phyloP scores from a whole-genome alignment of 2,329 filamentous ascomycete genomes.

The Exophiala lecanii-corni region DNA sequence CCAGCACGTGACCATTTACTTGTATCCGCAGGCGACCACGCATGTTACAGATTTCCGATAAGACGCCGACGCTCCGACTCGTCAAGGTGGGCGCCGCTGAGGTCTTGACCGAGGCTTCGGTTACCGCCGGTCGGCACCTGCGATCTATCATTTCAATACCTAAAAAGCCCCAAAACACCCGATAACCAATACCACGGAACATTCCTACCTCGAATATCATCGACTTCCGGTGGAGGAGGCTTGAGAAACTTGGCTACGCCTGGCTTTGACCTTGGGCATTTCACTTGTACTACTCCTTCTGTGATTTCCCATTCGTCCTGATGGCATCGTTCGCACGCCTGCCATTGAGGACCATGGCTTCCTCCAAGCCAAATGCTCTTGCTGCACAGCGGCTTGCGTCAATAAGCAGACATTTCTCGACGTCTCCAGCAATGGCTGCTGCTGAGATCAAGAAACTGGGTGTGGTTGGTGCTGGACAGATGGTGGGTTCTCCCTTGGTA shows the following conservation, averaged over 20 bases:
- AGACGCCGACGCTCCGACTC: too few relatives aligned
- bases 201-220: neutral
- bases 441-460: slow-evolving; percentile 81
- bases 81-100: too few relatives aligned
- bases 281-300: too few relatives aligned
- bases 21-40: too few relatives aligned
- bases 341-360: slow-evolving; percentile 34
- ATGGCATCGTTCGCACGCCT: slow-evolving; percentile 21
- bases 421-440: slow-evolving; percentile 54
- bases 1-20: too few relatives aligned
- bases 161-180: too few relatives aligned
- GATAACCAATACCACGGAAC: too few relatives aligned
- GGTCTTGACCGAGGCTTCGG: too few relatives aligned
- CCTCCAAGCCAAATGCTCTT: slow-evolving; percentile 29
- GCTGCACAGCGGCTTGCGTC: slow-evolving; percentile 33
- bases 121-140: too few relatives aligned
- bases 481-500: slow-evolving; percentile 56
- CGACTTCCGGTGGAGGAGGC: neutral
- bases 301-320: neutral
- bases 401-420: slow-evolving; percentile 61
- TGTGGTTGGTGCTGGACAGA: slow-evolving; percentile 91
- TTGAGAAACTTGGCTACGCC: neutral
- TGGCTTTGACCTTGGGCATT: too few relatives aligned
- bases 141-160: too few relatives aligned
- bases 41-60: too few relatives aligned